Percentiles rank a stretch among this genome's conserved stretches.
Conservation (phyloP, 495 filamentous ascomycete genomes). For the Gamarada debralockiae region DNA sequence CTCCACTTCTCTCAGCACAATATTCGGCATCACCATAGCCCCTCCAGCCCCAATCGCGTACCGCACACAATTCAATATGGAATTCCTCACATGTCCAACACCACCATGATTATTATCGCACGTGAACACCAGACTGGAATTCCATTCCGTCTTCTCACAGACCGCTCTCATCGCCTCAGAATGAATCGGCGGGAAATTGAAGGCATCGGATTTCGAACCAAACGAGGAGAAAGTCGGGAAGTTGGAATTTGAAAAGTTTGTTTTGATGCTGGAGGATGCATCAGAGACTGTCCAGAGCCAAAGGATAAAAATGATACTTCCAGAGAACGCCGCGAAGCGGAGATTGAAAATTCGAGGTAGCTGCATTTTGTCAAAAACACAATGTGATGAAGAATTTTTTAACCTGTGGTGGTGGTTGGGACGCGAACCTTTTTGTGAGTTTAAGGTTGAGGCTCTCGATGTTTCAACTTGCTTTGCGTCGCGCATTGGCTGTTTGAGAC, state of each 20-base stretch:
- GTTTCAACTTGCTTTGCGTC: no score
- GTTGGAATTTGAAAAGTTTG: background rate
- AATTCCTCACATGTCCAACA: conserved; percentile 19
- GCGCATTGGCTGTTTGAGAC: no score
- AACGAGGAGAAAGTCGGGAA: no score
- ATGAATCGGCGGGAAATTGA: conserved; percentile 21
- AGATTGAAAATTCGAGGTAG: conserved; percentile 1
- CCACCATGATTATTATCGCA: conserved; percentile 22
- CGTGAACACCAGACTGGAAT: conserved; percentile 21
- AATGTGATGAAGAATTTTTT: no score
- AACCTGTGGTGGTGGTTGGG: no score
- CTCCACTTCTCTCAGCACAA: no score
- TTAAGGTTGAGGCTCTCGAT: no score
- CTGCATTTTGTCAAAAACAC: no score
- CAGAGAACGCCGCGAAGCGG: conserved; percentile 6
- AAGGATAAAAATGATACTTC: conserved; percentile 2
- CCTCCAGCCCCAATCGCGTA: conserved; percentile 27
- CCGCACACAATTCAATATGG: conserved; percentile 24
- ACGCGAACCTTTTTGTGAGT: no score
- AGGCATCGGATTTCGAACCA: no score
- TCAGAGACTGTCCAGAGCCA: conserved; percentile 19
- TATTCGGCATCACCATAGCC: conserved; percentile 16
- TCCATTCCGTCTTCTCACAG: conserved; percentile 19
- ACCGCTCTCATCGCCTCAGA: conserved; percentile 17
- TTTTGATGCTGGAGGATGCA: background rate